Evolutionary conservation across 345 rosid species (phyloP).

Genomic region (Turnera subulata): DNA sequence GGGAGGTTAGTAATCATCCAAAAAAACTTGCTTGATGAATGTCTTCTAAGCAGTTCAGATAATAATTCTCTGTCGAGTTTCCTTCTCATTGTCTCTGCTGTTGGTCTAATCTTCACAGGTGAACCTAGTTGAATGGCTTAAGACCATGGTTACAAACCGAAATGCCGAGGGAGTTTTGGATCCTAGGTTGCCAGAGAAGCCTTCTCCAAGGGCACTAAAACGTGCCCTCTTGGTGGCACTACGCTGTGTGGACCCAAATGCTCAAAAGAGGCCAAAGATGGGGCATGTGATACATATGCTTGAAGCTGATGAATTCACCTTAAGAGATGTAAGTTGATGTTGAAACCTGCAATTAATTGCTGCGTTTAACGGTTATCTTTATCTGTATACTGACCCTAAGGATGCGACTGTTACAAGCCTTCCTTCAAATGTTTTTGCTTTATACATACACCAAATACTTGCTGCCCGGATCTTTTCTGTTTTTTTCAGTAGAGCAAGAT

Average conservation of each 20-base stretch:
- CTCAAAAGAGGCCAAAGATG: conserved; percentile 93
- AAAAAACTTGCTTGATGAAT: conserved; percentile 1
- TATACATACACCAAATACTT: no score
- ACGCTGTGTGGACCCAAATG: conserved; percentile 92
- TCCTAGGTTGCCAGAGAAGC: conserved; percentile 70
- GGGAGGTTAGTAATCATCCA: conserved; percentile 52
- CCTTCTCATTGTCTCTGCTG: conserved; percentile 1
- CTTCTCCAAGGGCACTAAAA: conserved; percentile 74
- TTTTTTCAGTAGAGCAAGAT: no score
- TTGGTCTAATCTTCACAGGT: conserved; percentile 47
- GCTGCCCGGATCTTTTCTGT: no score
- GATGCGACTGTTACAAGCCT: no score
- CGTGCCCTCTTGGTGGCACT: conserved; percentile 87
- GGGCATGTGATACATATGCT: conserved; percentile 97
- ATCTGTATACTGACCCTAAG: no score
- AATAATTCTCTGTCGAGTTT: background rate
- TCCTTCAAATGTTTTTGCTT: no score
- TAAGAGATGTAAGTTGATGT: conserved; percentile 54
- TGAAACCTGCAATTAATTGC: background rate
- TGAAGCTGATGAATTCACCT: conserved; percentile 86
- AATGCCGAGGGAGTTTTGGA: conserved; percentile 84
- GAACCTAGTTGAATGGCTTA: conserved; percentile 92
- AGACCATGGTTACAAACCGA: conserved; percentile 77
- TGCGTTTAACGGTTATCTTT: background rate
- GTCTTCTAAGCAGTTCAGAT: conserved; percentile 6